Conservation (phyloP, 2,329 filamentous ascomycete species). For the Passalora sequoiae region DNA sequence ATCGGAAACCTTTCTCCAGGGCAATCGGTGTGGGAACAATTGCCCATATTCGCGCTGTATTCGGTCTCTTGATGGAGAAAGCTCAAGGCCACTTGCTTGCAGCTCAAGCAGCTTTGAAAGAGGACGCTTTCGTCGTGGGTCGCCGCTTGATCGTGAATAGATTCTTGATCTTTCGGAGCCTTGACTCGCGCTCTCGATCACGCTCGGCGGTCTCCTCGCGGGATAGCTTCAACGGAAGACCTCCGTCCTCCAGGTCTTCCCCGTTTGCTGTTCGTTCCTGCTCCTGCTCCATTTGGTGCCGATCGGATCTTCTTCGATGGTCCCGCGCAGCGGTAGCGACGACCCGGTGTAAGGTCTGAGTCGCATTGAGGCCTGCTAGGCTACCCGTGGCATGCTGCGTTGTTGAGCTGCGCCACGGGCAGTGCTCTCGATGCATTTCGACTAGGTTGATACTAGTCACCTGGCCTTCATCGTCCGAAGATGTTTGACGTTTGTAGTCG, state of each 20-base stretch:
- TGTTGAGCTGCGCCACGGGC: conserved; percentile 34
- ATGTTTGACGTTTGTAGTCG: conserved; percentile 36
- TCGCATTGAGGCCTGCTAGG: conserved; percentile 30
- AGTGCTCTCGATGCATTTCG: conserved; percentile 36
- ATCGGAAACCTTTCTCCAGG: not conserved
- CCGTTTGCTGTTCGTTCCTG: conserved; percentile 4
- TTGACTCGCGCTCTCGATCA: conserved; percentile 34
- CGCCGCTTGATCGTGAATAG: conserved; percentile 32
- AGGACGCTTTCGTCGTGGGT: conserved; percentile 14
- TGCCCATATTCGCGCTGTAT: not conserved
- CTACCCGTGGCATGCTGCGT: conserved; percentile 33
- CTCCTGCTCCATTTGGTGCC: conserved; percentile 8
- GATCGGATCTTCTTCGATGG: conserved; percentile 28
- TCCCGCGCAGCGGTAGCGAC: conserved; percentile 31
- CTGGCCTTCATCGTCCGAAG: conserved; percentile 41
- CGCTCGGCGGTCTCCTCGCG: conserved; percentile 29
- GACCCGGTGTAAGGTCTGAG: conserved; percentile 31
- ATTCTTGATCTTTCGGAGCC: conserved; percentile 32
- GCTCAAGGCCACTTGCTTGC: not conserved
- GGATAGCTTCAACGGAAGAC: conserved; percentile 12
- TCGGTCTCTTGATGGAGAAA: not conserved
- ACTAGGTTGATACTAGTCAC: conserved; percentile 29
- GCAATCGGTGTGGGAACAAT: not conserved
- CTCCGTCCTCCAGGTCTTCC: conserved; percentile 4
- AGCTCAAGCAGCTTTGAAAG: conserved; percentile 3